These are phyloP conservation scores for Nosema muscidifuracis DNA, from an alignment of 371 early-diverging fungal species.

Conservation along the genomic window DNA sequence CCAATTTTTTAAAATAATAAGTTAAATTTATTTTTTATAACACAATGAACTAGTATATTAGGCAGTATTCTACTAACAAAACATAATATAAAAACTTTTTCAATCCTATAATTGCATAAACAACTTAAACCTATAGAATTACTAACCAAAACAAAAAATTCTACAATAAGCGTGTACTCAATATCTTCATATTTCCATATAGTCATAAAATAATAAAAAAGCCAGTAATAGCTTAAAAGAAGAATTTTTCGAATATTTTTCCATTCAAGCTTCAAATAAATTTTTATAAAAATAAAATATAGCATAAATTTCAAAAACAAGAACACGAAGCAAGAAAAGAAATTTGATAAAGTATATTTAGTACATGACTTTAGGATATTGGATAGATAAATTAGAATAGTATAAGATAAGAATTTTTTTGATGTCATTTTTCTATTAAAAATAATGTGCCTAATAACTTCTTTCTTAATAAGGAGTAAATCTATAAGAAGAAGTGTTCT, in stretches of 20 bases:
- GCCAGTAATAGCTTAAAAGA: conserved; percentile 26
- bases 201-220: conserved; percentile 23
- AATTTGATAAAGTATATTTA: background rate
- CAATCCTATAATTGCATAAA: background rate
- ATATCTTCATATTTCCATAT: conserved; percentile 16
- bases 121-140: conserved; percentile 20
- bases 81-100: background rate
- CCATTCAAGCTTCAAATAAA: background rate
- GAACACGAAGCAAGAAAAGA: background rate
- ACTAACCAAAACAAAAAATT: conserved; percentile 10
- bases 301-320: background rate
- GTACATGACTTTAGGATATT: no score
- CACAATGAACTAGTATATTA: no score
- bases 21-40: no score
- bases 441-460: conserved; percentile 40
- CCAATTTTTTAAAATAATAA: no score
- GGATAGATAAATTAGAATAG: background rate
- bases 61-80: background rate
- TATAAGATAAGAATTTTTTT: background rate
- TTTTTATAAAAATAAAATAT: conserved; percentile 3
- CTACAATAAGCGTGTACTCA: conserved; percentile 22
- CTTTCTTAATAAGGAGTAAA: conserved; percentile 31
- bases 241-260: conserved; percentile 6
- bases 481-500: conserved; percentile 31
- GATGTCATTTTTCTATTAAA: conserved; percentile 20